Evolutionary conservation across 306 rosid genomes (phyloP), one percentile per base, ranked within the genome.

Genomic region (Corylus heterophylla): DNA sequence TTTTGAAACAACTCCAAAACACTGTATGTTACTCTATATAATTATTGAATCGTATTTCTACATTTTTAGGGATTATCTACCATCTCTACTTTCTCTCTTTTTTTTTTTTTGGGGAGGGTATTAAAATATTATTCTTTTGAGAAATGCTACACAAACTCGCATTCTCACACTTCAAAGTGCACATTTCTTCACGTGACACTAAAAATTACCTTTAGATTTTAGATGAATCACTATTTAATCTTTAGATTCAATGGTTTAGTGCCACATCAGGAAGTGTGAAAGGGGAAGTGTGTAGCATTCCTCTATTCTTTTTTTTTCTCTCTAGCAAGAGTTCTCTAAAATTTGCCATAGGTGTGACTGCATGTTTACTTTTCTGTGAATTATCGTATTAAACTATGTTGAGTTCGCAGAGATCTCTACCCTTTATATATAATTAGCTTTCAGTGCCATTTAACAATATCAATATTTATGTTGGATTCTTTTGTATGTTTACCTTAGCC

Each of bases 401-500:
- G 22, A 0, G 25, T 58, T 22, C 3, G 64, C 6, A 22, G 29
- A 25, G 66, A 16, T 59, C 35, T 27, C 66, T 3, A 11, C 66
- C 66, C 13, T 59, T 59, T 59, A 12, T 59, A 9, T 11, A 11
- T 58, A 58, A 20, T 58, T 58, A 58, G 31, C 31, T 22, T n/a
- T 25, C 8, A 25, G 22, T 64, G 22, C 22, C 48, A 64, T 8
- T 64, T 22, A 10, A 58, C 7, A 35, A 13, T 64, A 29, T 64
- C 25, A 64, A 31, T 9, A 35, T 16, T 64, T 64, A 17, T 67
- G 71, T 76, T 52, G 67, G 12, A 10, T 20, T 35, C 13, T 72
- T 9, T 56, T 74, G 72, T 45, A 48, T 73, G 58, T 55, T 18
- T 39, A 39, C 70, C n/a, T 52, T 81, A 74, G 74, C 76, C 75